Evolutionary conservation across 805 yeast genomes (phyloP).

Genomic region (Debaryomyces maramus): DNA sequence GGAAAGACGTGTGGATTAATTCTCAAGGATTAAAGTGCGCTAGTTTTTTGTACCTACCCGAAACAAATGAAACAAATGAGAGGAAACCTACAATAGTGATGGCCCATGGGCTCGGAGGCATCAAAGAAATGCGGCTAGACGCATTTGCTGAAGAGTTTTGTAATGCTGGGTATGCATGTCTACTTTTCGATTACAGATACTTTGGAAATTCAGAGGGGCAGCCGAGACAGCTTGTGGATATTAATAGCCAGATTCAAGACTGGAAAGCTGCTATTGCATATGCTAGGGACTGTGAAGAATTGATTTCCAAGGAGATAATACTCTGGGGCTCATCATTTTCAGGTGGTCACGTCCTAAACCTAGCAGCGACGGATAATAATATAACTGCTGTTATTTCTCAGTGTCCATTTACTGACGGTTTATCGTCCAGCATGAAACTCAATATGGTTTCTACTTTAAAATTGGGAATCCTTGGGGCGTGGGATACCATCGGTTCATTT

Average conservation of each 20-base stretch:
- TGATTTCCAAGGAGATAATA: background rate
- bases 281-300: background rate
- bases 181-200: conserved; percentile 1
- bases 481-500: conserved; percentile 1
- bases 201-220: conserved; percentile 2
- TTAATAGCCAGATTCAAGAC: conserved; percentile 2
- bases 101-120: conserved; percentile 4
- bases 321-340: conserved; percentile 5
- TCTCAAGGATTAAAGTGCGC: conserved; percentile 3
- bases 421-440: background rate
- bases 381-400: conserved; percentile 1
- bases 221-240: conserved; percentile 4
- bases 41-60: background rate
- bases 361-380: background rate
- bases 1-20: conserved; percentile 2
- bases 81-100: conserved; percentile 1
- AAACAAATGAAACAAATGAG: background rate
- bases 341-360: conserved; percentile 1
- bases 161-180: conserved; percentile 2
- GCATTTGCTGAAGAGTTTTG: conserved; percentile 4
- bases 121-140: conserved; percentile 3
- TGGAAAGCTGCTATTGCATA: conserved; percentile 4
- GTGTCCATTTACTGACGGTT: conserved; percentile 3
- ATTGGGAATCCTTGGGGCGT: background rate
- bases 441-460: background rate